Base-by-base conservation (phyloP, 2,329 filamentous ascomycete species). In the Stagonosporopsis vannaccii region DNA sequence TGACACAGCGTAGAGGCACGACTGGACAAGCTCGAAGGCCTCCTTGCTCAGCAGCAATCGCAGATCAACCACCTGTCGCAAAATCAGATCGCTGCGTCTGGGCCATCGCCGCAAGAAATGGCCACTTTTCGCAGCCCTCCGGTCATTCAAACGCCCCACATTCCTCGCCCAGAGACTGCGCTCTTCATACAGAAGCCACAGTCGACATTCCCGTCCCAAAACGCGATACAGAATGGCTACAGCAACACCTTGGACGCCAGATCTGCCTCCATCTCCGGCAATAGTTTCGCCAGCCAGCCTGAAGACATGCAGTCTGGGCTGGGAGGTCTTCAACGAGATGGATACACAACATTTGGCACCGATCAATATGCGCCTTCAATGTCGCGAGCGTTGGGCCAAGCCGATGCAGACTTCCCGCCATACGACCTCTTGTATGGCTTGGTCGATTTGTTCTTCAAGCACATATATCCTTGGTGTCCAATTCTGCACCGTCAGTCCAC, bases 401-500 rank as follows among this genome's bases (percentile, higher is more conserved):
- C 65, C 26, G 69, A 82, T 66, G 61, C 78, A 66, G 67, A 86
- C 49, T 80, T 87, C 1, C 85, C 85, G 2, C 84, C 85, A 0
- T 85, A 86, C 58, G 85, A 87, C 59, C 76, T 87, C 12, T 71
- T 87, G 3, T 87, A 86, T 57, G 83, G 81, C 2, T 74, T 87
- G 2, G 84, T 85, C 15, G 84, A 87, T 58, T 75, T 87, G 7
- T 87, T 85, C 71, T 87, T 87, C 76, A 86, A 85, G 63, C 84
- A 87, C 67, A 83, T 85, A 68, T 87, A 87, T 62, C 84, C 85
- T 0, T 87, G 85, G 85, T 96, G 92, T 71, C 92, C 93, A 0
- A 95, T 97, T 22, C 80, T 97, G n/a, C 91, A 97, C 75, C 86
- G 91, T 20, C 87, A 90, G 68, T 87, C 89, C 4, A 96, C 92